A percentile compares a stretch with the other conserved stretches of the same genome.
phyloP scores from a whole-genome alignment of 2,329 filamentous ascomycete genomes.

The Cladosporium sp. region DNA sequence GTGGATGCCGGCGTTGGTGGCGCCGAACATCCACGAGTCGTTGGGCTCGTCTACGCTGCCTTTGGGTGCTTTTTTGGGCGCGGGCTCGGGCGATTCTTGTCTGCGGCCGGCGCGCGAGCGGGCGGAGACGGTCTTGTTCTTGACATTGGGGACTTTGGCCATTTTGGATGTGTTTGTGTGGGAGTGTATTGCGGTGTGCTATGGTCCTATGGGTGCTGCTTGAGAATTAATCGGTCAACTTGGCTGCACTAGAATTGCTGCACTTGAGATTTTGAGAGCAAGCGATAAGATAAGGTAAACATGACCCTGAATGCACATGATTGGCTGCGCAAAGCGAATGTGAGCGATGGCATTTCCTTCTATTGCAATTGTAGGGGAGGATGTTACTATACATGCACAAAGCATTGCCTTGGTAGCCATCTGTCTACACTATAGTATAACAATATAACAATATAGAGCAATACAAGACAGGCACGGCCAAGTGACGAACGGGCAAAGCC shows the following conservation, averaged over 20 bases:
- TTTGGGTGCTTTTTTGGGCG: constrained; percentile 37
- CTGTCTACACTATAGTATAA: neutral
- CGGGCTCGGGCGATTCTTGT: constrained; percentile 65
- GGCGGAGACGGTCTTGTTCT: constrained; percentile 59
- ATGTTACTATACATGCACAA: neutral
- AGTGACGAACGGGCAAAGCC: neutral
- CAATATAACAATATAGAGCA: neutral
- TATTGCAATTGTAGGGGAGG: neutral
- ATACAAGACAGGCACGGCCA: neutral
- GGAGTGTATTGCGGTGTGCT: neutral
- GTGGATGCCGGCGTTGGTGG: constrained; percentile 68
- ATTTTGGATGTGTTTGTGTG: constrained; percentile 31
- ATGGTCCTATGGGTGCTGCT: neutral
- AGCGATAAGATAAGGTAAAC: constrained; percentile 10
- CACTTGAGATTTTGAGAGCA: neutral
- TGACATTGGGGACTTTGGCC: constrained; percentile 51
- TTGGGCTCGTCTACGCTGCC: constrained; percentile 50
- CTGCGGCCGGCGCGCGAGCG: constrained; percentile 76
- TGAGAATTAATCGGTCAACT: neutral
- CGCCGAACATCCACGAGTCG: constrained; percentile 68
- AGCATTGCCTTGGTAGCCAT: neutral
- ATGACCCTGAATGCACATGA: neutral
- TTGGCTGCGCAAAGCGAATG: neutral
- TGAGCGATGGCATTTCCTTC: constrained; percentile 2
- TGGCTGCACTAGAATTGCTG: neutral